These are phyloP conservation scores for Pyrus hybrid DNA, from an alignment of 331 rosid genomes.

Conservation along the genomic window DNA sequence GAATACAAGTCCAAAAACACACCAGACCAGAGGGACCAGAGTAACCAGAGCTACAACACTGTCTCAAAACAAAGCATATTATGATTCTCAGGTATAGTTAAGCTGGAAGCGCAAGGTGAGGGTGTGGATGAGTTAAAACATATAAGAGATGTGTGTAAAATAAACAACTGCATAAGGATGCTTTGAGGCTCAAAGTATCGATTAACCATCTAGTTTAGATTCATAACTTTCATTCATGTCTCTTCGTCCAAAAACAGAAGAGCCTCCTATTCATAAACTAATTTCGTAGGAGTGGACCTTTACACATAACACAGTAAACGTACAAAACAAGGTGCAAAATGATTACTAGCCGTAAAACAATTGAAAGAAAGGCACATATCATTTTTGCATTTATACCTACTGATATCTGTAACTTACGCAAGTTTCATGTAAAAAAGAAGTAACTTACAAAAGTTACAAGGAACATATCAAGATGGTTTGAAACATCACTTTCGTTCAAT, in stretches of 20 bases:
- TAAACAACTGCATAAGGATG: neutral
- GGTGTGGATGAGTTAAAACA: neutral
- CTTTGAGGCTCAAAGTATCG: too few species aligned
- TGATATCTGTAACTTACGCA: neutral
- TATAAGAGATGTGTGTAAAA: neutral
- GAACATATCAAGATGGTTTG: neutral
- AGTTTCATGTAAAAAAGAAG: slow-evolving; percentile 11
- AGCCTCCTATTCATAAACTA: neutral
- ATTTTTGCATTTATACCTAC: neutral
- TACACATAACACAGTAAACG: neutral
- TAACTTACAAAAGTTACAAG: slow-evolving; percentile 16
- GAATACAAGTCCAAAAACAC: too few species aligned
- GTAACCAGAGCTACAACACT: too few species aligned
- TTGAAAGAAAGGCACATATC: neutral
- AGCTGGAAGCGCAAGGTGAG: too few species aligned
- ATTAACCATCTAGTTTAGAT: too few species aligned
- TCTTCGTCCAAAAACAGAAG: neutral
- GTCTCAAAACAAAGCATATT: too few species aligned
- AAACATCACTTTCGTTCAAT: slow-evolving; percentile 21
- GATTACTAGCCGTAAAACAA: neutral
- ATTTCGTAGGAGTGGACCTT: neutral
- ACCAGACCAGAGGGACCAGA: too few species aligned
- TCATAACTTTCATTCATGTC: neutral
- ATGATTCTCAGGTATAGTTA: too few species aligned
- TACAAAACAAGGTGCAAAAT: neutral